phyloP scores from a whole-genome alignment of 169 alveolate genomes.

The Plasmodium vinckei region DNA sequence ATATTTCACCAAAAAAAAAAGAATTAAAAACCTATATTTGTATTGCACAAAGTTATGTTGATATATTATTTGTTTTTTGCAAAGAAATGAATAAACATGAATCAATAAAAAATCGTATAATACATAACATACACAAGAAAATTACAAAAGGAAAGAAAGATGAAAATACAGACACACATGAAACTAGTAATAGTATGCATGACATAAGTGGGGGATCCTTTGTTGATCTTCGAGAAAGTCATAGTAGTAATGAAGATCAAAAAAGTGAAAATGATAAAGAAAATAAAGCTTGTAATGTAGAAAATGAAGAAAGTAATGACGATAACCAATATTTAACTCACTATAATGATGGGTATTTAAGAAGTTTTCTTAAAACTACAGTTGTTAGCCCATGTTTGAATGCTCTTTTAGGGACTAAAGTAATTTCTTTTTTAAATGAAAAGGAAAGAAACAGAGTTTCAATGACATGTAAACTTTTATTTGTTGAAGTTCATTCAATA shows the following conservation, averaged over 20 bases:
- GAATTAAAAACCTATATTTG: no score
- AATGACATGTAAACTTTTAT: constrained; percentile 35
- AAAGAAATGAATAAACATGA: constrained; percentile 52
- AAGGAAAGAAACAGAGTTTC: constrained; percentile 48
- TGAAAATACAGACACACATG: not conserved
- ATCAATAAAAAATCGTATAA: constrained; percentile 7
- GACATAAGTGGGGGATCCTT: not conserved
- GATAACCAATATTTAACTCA: constrained; percentile 16
- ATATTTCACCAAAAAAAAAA: no score
- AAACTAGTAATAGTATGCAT: not conserved
- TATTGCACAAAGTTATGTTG: no score
- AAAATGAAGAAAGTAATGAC: not conserved
- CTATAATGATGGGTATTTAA: constrained; percentile 44
- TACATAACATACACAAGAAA: not conserved
- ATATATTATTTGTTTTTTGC: not conserved
- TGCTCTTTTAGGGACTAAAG: constrained; percentile 20
- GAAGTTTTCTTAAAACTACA: constrained; percentile 30
- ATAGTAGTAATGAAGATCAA: not conserved
- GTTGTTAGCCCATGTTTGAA: constrained; percentile 19
- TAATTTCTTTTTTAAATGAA: constrained; percentile 55
- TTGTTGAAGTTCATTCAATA: constrained; percentile 45
- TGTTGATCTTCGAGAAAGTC: not conserved
- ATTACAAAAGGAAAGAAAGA: not conserved
- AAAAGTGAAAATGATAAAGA: not conserved
- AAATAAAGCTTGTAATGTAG: not conserved